Evolutionary conservation across 2,329 filamentous ascomycete genomes (phyloP).

Genomic region (Escovopsis sp.): DNA sequence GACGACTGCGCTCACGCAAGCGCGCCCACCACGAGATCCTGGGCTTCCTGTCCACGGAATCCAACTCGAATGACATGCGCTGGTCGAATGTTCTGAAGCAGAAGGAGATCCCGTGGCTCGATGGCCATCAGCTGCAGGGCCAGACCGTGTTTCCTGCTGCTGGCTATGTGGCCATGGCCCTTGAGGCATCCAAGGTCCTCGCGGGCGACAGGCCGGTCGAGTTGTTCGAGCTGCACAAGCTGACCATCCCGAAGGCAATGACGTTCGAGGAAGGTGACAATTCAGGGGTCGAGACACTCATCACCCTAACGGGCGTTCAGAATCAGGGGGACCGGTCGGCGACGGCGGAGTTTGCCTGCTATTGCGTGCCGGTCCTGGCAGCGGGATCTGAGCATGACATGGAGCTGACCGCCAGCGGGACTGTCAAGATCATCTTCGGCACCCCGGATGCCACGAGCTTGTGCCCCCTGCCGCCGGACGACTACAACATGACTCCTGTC

Average conservation of each 20-base stretch:
- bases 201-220: not conserved
- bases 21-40: not conserved
- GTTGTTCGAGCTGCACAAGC: not conserved
- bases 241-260: not conserved
- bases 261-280: not conserved
- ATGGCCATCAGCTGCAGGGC: slow-evolving; percentile 1
- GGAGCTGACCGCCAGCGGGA: slow-evolving; percentile 1
- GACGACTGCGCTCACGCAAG: slow-evolving; percentile 14
- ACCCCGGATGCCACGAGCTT: slow-evolving; percentile 8
- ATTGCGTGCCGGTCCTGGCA: not conserved
- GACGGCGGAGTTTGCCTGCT: not conserved
- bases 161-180: slow-evolving; percentile 1
- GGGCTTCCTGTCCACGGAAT: not conserved
- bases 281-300: not conserved
- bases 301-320: not conserved
- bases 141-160: slow-evolving; percentile 3
- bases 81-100: not conserved
- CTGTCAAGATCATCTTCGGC: slow-evolving; percentile 9
- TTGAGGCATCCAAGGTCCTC: slow-evolving; percentile 1
- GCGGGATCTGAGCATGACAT: not conserved
- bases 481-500: slow-evolving; percentile 9
- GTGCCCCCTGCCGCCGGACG: slow-evolving; percentile 4
- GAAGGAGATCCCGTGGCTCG: not conserved
- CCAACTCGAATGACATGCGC: not conserved
- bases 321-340: not conserved